Evolutionary conservation across 2,329 filamentous ascomycete genomes (phyloP).

Genomic region (Aspergillus japonicus): DNA sequence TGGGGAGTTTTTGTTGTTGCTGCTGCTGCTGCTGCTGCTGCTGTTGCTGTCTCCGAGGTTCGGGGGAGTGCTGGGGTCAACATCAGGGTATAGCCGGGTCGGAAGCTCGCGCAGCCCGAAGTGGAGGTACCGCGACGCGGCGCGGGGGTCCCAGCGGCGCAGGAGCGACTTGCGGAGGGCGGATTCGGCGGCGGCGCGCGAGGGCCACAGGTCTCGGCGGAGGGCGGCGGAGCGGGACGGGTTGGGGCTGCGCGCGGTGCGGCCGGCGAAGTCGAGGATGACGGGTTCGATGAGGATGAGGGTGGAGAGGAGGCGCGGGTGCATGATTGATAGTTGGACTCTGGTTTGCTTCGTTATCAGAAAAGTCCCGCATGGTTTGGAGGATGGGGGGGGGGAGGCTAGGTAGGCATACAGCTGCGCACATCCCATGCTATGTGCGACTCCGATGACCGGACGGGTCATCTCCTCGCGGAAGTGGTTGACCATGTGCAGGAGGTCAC

Average conservation of each 20-base stretch:
- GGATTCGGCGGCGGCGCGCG: conserved; percentile 57
- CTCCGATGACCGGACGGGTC: conserved; percentile 65
- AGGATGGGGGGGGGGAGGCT: not conserved
- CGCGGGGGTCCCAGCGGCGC: conserved; percentile 67
- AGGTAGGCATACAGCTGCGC: conserved; percentile 51
- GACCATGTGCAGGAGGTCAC: conserved; percentile 67
- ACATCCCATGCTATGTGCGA: conserved; percentile 84
- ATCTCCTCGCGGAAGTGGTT: conserved; percentile 34
- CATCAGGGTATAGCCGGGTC: conserved; percentile 37
- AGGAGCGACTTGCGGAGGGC: conserved; percentile 59
- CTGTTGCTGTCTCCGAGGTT: no score
- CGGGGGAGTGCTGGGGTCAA: not conserved
- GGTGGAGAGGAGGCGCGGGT: conserved; percentile 71
- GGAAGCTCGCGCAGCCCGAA: conserved; percentile 68
- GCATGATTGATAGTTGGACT: conserved; percentile 64
- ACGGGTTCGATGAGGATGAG: conserved; percentile 69
- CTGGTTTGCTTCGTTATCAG: not conserved
- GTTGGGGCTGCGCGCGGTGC: conserved; percentile 3
- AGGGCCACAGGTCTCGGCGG: conserved; percentile 70
- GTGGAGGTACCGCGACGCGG: conserved; percentile 65
- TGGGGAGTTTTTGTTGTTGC: not conserved
- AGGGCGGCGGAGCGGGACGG: not conserved
- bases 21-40: no score
- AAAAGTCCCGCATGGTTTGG: not conserved
- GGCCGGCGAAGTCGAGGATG: conserved; percentile 5